Percentiles rank a stretch among this genome's conserved stretches.
phyloP scores from a whole-genome alignment of 305 asterid species.

The Solanum aculeatissimum region DNA sequence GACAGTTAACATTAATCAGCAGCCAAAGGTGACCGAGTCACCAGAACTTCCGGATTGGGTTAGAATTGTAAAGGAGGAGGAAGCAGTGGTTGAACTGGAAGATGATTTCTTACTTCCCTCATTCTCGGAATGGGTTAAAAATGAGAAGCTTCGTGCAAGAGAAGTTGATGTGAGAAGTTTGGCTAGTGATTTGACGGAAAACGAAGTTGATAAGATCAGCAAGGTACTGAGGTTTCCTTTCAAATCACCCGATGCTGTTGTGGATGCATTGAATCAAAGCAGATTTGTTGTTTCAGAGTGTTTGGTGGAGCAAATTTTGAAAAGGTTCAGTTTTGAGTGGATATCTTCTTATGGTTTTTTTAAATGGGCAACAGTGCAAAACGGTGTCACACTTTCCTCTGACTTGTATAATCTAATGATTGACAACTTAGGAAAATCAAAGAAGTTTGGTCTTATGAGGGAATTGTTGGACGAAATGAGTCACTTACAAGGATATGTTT shows the following conservation, averaged over 20 bases:
- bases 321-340: constrained; percentile 78
- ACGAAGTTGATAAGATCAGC: constrained; percentile 51
- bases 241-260: constrained; percentile 37
- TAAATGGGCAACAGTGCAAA: constrained; percentile 52
- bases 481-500: constrained; percentile 33
- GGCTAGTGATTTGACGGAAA: constrained; percentile 27
- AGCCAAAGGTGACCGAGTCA: constrained; percentile 32
- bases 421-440: constrained; percentile 59
- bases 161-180: constrained; percentile 23
- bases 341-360: constrained; percentile 58
- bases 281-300: constrained; percentile 36
- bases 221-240: constrained; percentile 38
- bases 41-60: constrained; percentile 86
- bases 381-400: constrained; percentile 34
- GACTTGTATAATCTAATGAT: constrained; percentile 49
- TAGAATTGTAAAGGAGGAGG: constrained; percentile 12
- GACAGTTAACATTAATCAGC: constrained; percentile 15
- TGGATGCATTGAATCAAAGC: constrained; percentile 35
- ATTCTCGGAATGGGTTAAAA: constrained; percentile 58
- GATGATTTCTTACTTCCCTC: constrained; percentile 83
- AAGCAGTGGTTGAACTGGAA: constrained; percentile 2
- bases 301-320: constrained; percentile 49
- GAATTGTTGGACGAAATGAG: constrained; percentile 69
- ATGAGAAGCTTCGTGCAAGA: constrained; percentile 18
- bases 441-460: constrained; percentile 63